phyloP scores from a whole-genome alignment of 495 filamentous ascomycete genomes.

The Penicilliopsis zonata region DNA sequence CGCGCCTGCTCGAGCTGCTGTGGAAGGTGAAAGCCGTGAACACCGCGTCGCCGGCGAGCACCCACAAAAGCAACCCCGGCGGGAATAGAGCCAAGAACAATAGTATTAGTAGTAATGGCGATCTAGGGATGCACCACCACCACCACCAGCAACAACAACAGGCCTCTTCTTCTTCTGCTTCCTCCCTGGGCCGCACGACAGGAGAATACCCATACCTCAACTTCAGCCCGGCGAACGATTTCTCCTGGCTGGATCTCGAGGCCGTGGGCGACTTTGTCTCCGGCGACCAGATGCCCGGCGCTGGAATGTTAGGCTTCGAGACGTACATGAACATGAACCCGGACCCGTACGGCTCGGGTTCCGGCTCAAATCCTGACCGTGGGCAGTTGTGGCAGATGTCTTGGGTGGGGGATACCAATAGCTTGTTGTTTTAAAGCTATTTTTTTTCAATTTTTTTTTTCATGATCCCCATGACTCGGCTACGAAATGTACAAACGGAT shows the following conservation, averaged over 20 bases:
- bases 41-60: slow-evolving; percentile 13
- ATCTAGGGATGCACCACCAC: no score
- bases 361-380: slow-evolving; percentile 20
- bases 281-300: slow-evolving; percentile 27
- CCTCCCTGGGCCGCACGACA: slow-evolving; percentile 13
- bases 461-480: neutral
- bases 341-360: slow-evolving; percentile 17
- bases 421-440: slow-evolving; percentile 23
- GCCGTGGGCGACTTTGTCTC: slow-evolving; percentile 45
- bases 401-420: slow-evolving; percentile 30
- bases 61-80: slow-evolving; percentile 13
- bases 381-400: slow-evolving; percentile 28
- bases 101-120: no score
- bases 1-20: slow-evolving; percentile 39
- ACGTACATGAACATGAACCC: slow-evolving; percentile 27
- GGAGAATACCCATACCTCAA: slow-evolving; percentile 27
- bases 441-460: neutral
- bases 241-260: slow-evolving; percentile 45
- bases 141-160: slow-evolving; percentile 20
- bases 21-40: slow-evolving; percentile 30
- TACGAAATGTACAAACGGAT: no score
- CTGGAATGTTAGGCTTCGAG: slow-evolving; percentile 25
- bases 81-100: neutral
- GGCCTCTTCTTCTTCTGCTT: slow-evolving; percentile 2
- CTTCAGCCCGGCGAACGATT: slow-evolving; percentile 40